Conservation (phyloP, 352 stramenopile species). For the Phytophthora parvispora region DNA sequence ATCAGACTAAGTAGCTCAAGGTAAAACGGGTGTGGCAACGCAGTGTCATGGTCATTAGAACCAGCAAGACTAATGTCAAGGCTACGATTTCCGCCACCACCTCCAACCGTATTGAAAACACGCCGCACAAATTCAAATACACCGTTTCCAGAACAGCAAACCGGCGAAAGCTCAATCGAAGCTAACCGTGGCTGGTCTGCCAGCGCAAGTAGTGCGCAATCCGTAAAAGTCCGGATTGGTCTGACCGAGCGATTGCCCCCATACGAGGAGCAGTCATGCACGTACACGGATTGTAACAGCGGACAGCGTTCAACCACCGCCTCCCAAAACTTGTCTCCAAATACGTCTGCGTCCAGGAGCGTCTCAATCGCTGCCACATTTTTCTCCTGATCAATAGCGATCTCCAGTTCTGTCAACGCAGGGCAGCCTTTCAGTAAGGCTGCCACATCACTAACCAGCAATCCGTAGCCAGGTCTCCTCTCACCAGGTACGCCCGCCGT, state of each 20-base stretch:
- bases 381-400: constrained; percentile 49
- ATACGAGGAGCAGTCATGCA: constrained; percentile 36
- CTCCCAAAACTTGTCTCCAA: constrained; percentile 52
- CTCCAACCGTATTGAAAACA: constrained; percentile 21
- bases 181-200: constrained; percentile 35
- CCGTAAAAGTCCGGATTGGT: constrained; percentile 46
- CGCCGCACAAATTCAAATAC: constrained; percentile 49
- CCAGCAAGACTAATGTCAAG: constrained; percentile 40
- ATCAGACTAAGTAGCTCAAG: constrained; percentile 38
- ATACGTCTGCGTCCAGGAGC: constrained; percentile 40
- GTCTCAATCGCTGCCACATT: constrained; percentile 21
- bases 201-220: constrained; percentile 38
- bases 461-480: constrained; percentile 27
- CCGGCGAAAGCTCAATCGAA: constrained; percentile 35
- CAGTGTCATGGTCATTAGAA: constrained; percentile 31
- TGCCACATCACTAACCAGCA: constrained; percentile 36
- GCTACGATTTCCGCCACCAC: constrained; percentile 18
- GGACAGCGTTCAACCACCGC: constrained; percentile 28
- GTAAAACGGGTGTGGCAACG: constrained; percentile 40
- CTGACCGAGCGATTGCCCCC: constrained; percentile 34
- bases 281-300: constrained; percentile 34
- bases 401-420: constrained; percentile 37
- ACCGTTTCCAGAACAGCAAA: constrained; percentile 46
- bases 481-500: background rate
- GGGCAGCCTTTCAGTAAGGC: constrained; percentile 45